phyloP scores from a whole-genome alignment of 208 protist species.

The Trypanosoma caninum region DNA sequence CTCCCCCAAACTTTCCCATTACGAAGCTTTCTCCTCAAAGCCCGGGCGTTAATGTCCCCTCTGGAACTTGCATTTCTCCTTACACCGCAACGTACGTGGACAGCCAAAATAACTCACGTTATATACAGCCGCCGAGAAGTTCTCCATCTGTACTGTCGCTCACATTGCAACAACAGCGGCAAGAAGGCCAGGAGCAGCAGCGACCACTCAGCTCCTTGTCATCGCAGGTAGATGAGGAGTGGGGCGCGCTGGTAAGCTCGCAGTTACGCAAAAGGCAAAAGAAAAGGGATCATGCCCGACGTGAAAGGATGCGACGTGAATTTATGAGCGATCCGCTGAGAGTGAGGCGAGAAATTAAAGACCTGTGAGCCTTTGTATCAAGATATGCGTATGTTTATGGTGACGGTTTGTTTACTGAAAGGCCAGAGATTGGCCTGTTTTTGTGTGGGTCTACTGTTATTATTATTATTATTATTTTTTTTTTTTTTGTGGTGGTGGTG shows the following conservation, averaged over 20 bases:
- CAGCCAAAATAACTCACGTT: too few species aligned
- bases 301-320: constrained; percentile 53
- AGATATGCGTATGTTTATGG: too few species aligned
- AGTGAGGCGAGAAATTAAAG: constrained; percentile 38
- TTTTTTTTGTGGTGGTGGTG: neutral
- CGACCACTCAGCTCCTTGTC: neutral
- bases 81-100: too few species aligned
- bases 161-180: neutral
- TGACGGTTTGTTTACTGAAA: neutral
- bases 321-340: constrained; percentile 69
- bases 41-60: neutral
- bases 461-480: neutral
- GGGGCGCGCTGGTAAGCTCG: constrained; percentile 50
- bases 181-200: neutral
- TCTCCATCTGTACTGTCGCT: constrained; percentile 10
- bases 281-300: constrained; percentile 49
- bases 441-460: neutral
- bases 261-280: constrained; percentile 71
- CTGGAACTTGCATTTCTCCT: too few species aligned
- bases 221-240: constrained; percentile 22
- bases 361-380: neutral
- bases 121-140: constrained; percentile 11
- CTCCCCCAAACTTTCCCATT: constrained; percentile 13
- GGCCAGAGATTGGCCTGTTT: neutral
- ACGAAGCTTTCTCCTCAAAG: neutral